These are phyloP conservation scores for Fusarium hainanense DNA, from an alignment of 2,329 filamentous ascomycete genomes.

Conservation along the genomic window DNA sequence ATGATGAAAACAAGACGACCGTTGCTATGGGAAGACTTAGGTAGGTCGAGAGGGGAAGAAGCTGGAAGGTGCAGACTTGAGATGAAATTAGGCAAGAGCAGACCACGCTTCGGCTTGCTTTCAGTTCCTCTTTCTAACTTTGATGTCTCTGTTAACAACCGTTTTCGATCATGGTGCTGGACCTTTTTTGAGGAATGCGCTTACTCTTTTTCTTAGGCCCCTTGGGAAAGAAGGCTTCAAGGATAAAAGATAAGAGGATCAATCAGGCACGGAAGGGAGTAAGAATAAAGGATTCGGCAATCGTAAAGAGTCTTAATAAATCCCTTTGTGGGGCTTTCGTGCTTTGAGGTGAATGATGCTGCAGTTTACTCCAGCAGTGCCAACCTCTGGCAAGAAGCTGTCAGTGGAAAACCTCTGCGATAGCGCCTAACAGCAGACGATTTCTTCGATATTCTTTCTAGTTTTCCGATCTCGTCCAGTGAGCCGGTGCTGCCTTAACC, in stretches of 20 bases:
- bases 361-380: conserved; percentile 29
- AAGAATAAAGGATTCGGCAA: not conserved
- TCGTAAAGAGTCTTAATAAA: not conserved
- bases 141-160: not conserved
- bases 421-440: conserved; percentile 1
- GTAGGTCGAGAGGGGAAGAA: conserved; percentile 7
- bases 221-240: not conserved
- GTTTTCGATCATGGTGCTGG: not conserved
- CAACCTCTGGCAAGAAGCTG: conserved; percentile 31
- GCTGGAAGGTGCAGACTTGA: conserved; percentile 20
- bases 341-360: not conserved
- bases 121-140: conserved; percentile 13
- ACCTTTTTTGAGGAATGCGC: not conserved
- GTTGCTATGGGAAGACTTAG: conserved; percentile 3
- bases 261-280: not conserved
- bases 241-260: not conserved
- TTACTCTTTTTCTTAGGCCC: conserved; percentile 16
- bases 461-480: not conserved
- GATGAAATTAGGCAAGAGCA: conserved; percentile 25
- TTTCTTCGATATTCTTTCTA: not conserved
- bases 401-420: conserved; percentile 10
- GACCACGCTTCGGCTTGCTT: conserved; percentile 2
- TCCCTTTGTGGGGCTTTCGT: conserved; percentile 10
- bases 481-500: not conserved
- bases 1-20: conserved; percentile 2